A percentile compares a stretch with the other conserved stretches of the same genome.
Conservation (phyloP, 768 basidiomycete genomes). For the Lentinula aciculospora region DNA sequence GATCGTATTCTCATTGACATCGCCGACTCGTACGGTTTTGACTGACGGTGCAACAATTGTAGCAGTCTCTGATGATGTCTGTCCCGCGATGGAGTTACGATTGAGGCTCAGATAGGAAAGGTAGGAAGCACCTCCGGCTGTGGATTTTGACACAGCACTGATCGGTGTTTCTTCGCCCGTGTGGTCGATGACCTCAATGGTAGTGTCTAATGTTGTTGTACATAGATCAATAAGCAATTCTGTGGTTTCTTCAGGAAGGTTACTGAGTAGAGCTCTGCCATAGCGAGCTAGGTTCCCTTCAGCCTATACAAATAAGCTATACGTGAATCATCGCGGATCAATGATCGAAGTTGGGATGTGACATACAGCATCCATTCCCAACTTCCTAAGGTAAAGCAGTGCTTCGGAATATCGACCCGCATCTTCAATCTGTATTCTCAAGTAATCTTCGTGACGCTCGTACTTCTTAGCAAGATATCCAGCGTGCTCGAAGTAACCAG, state of each 20-base stretch:
- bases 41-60: constrained; percentile 41
- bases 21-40: constrained; percentile 34
- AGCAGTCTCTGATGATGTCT: constrained; percentile 34
- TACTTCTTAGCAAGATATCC: constrained; percentile 91
- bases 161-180: constrained; percentile 18
- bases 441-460: constrained; percentile 86
- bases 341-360: constrained; percentile 1
- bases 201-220: constrained; percentile 55
- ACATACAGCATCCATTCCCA: constrained; percentile 78
- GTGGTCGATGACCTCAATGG: constrained; percentile 32
- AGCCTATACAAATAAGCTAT: constrained; percentile 41
- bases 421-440: constrained; percentile 94
- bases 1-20: constrained; percentile 26
- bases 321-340: not conserved
- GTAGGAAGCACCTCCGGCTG: constrained; percentile 51
- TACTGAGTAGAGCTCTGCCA: constrained; percentile 78
- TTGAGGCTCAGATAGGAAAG: constrained; percentile 77
- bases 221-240: constrained; percentile 90
- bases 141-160: constrained; percentile 17
- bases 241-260: constrained; percentile 84
- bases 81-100: constrained; percentile 38
- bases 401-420: constrained; percentile 78
- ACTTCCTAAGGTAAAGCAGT: constrained; percentile 67
- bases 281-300: constrained; percentile 85
- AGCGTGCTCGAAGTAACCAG: constrained; percentile 94